A percentile compares a stretch with the other conserved stretches of the same genome.
Evolutionary conservation across 2,329 filamentous ascomycete species (phyloP).

Genomic region (Sporothrix pallida): DNA sequence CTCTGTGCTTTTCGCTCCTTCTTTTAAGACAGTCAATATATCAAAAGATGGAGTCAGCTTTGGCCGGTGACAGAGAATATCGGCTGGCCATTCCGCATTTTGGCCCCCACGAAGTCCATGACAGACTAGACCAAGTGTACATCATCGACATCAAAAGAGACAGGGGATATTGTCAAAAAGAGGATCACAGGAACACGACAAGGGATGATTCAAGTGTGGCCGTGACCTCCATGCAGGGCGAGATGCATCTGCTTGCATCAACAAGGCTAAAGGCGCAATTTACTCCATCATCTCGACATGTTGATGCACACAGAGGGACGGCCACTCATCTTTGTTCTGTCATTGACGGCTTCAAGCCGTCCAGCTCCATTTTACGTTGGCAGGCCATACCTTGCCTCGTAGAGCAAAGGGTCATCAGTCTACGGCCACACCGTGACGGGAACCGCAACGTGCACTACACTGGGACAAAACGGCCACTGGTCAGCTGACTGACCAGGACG

Average conservation of each 20-base stretch:
- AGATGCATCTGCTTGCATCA: neutral
- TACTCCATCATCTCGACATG: no score
- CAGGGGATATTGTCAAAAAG: neutral
- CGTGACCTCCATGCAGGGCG: neutral
- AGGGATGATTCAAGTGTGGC: neutral
- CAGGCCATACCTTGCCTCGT: neutral
- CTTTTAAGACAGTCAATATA: neutral
- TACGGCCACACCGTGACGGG: conserved; percentile 7
- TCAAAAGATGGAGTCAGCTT: no score
- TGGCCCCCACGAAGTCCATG: neutral
- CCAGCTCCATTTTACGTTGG: neutral
- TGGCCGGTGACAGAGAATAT: neutral
- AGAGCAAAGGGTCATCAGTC: neutral
- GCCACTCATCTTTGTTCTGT: neutral
- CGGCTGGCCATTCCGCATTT: neutral
- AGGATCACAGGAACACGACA: neutral
- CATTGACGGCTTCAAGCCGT: neutral
- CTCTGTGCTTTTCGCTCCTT: neutral
- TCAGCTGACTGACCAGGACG: neutral
- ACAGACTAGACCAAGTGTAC: neutral
- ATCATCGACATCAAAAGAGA: neutral
- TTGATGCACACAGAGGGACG: no score
- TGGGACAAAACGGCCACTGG: neutral
- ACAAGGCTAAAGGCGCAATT: neutral
- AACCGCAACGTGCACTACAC: neutral